Base-by-base conservation (phyloP, 805 yeast species). In the Candida palmyrensis region DNA sequence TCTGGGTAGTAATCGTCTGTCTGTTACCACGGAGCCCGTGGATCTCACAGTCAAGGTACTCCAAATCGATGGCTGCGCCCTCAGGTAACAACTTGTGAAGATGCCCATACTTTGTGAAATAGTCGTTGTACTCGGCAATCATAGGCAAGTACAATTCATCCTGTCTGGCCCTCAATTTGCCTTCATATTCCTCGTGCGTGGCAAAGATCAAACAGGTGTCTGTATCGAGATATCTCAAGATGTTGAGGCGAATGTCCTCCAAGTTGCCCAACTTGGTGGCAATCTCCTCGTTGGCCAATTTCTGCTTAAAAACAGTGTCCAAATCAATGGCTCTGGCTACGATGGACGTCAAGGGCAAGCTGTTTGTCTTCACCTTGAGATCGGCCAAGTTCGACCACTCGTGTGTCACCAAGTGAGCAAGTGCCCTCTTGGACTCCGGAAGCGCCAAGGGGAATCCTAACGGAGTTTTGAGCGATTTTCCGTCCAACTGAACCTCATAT, bases 161-260 rank as follows among this genome's bases (percentile, higher is more conserved):
- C 58, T 92, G 98, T n/a, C 75, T 86, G 24, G 63, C 55, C 50
- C 98, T 73, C 41, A 92, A 67, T 26, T 64, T 67, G 7, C 97
- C 97, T 44, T 84, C 89, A 52, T 83, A 87, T 53, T 90, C 97
- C 26, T 65, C 68, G 8, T 47, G 43, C 9, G 96, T 95, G 1
- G 96, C 79, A 49, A 89, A 82, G 6, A 90, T 87, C 33, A 92
- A 68, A 41, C 95, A 65, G 2, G 97, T 88, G 57, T 92, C 99
- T 0, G 98, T 92, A 55, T 92, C 98, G 38, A 94, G 66, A 51
- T 89, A 92, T 35, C 89, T 77, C 49, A 90, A 62, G 40, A 92
- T 60, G 41, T 73, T 73, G 27, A 68, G 57, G 40, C 75, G 71
- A 14, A 86, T 73, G 27, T 72, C 74, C 4, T 68, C 73, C 27